Conservation (phyloP, 2,329 filamentous ascomycete genomes). For the Beauveria rudraprayagi region DNA sequence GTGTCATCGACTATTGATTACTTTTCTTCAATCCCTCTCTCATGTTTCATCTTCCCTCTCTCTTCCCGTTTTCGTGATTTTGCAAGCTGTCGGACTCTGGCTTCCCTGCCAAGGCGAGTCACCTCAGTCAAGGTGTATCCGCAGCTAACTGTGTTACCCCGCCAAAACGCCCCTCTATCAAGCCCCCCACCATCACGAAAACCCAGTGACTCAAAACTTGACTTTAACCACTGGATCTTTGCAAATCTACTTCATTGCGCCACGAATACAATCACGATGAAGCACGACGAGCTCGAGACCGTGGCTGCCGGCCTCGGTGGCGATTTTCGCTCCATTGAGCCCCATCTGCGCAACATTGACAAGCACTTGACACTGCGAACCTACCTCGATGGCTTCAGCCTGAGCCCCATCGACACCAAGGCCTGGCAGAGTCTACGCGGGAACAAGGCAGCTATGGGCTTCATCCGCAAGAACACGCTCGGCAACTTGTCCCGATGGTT, state of each 20-base stretch:
- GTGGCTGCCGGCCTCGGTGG: constrained; percentile 43
- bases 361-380: constrained; percentile 81
- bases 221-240: neutral
- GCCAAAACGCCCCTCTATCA: constrained; percentile 10
- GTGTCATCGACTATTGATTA: too few species aligned
- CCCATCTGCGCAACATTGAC: constrained; percentile 67
- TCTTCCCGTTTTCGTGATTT: too few species aligned
- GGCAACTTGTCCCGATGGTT: constrained; percentile 82
- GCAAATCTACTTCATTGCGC: neutral
- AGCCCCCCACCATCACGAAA: constrained; percentile 18
- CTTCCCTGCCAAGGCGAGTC: too few species aligned
- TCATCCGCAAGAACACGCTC: constrained; percentile 69
- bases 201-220: constrained; percentile 18
- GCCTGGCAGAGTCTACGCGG: constrained; percentile 76
- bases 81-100: too few species aligned
- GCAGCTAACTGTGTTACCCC: neutral
- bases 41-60: too few species aligned
- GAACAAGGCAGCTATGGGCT: constrained; percentile 76
- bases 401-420: constrained; percentile 69
- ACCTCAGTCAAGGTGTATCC: neutral
- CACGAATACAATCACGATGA: constrained; percentile 35
- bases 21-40: too few species aligned
- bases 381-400: constrained; percentile 72
- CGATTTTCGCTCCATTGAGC: constrained; percentile 79
- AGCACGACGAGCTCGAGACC: constrained; percentile 46